Conservation (phyloP, 1,284 basidiomycete genomes). For the Cryptococcus sp. region DNA sequence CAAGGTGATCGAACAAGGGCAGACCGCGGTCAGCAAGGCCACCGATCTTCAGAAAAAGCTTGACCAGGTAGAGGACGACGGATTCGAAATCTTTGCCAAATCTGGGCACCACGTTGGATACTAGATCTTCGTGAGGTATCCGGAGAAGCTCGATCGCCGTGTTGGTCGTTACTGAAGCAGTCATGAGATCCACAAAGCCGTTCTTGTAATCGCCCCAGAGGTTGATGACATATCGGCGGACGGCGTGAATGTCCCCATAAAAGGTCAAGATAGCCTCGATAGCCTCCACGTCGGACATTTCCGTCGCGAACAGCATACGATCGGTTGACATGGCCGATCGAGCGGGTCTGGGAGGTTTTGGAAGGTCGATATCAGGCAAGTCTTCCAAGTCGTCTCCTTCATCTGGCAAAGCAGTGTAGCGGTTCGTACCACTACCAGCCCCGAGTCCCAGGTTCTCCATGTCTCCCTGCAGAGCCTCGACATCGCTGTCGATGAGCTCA, state of each 20-base stretch:
- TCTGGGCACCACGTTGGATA: constrained; percentile 6
- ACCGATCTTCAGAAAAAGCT: neutral
- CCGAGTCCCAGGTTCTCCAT: neutral
- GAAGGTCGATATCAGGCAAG: constrained; percentile 20
- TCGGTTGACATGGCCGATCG: neutral
- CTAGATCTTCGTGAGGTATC: constrained; percentile 17
- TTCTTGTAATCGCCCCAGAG: constrained; percentile 18
- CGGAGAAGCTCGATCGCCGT: constrained; percentile 22
- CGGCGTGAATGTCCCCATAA: constrained; percentile 15
- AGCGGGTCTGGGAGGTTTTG: constrained; percentile 9
- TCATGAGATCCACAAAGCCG: constrained; percentile 16
- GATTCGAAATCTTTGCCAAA: constrained; percentile 3
- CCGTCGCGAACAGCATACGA: constrained; percentile 4
- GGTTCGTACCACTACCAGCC: constrained; percentile 3
- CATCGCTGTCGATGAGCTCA: too few species aligned
- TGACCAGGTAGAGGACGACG: neutral
- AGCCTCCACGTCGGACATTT: constrained; percentile 7
- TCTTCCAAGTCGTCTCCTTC: constrained; percentile 13
- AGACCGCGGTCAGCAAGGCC: neutral
- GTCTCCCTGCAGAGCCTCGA: too few species aligned
- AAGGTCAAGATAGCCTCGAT: constrained; percentile 14
- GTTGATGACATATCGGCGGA: constrained; percentile 14
- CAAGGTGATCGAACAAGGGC: constrained; percentile 1
- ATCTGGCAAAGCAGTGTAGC: constrained; percentile 2
- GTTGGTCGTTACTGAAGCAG: constrained; percentile 24